Evolutionary conservation across 305 asterid species (phyloP).

Genomic region (Fraxinus angustifolia): DNA sequence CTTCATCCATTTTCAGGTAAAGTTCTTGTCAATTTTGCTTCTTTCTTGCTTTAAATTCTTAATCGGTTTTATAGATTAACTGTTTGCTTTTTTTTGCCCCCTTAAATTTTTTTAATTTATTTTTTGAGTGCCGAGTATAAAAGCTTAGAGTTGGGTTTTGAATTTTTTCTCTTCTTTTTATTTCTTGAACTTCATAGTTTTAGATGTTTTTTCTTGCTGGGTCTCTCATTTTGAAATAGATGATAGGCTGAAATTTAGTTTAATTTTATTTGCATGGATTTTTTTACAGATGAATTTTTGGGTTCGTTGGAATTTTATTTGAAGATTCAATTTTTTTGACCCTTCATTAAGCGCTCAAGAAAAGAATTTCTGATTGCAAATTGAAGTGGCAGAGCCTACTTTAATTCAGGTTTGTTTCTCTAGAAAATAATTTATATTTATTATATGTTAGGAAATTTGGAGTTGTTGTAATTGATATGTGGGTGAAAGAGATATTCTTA

Average conservation of each 20-base stretch:
- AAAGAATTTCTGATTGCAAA: slow-evolving; percentile 4
- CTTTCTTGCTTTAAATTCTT: not conserved
- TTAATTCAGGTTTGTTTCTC: slow-evolving; percentile 26
- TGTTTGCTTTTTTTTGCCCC: not conserved
- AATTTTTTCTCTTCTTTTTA: not conserved
- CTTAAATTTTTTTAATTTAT: no score
- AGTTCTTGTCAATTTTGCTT: not conserved
- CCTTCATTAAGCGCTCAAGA: slow-evolving; percentile 19
- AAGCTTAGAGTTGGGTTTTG: slow-evolving; percentile 2
- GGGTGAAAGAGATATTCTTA: not conserved
- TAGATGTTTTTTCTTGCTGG: not conserved
- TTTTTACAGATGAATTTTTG: slow-evolving; percentile 19
- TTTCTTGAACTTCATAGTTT: slow-evolving; percentile 7
- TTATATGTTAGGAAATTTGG: slow-evolving; percentile 1
- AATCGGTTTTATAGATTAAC: not conserved
- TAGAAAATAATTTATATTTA: not conserved
- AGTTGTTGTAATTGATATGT: not conserved
- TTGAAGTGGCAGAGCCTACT: not conserved
- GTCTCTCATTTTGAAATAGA: slow-evolving; percentile 11
- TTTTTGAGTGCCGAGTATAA: not conserved
- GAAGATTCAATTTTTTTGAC: slow-evolving; percentile 10
- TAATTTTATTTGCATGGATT: slow-evolving; percentile 5
- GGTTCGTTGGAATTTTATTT: slow-evolving; percentile 9
- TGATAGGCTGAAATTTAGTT: slow-evolving; percentile 2
- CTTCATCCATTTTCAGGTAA: slow-evolving; percentile 23